phyloP scores from a whole-genome alignment of 768 basidiomycete species.

The Amylocystis lapponica region DNA sequence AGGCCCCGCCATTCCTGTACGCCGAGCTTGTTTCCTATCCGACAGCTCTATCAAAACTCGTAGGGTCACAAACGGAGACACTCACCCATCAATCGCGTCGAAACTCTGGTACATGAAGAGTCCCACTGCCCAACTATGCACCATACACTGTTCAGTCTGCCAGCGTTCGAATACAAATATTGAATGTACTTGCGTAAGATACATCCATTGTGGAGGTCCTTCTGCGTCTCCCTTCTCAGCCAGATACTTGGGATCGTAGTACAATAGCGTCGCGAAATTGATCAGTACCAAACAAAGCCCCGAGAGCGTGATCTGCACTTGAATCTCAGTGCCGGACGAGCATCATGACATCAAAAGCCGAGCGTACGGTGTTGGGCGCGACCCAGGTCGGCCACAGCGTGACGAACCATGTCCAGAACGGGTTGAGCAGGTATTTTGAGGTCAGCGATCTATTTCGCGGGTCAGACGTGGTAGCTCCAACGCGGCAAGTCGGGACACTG shows the following conservation, averaged over 20 bases:
- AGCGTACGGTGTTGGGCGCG: slow-evolving; percentile 83
- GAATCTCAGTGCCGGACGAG: neutral
- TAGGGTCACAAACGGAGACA: neutral
- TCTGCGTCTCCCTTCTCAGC: slow-evolving; percentile 56
- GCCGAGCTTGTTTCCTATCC: slow-evolving; percentile 84
- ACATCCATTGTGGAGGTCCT: slow-evolving; percentile 80
- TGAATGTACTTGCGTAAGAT: slow-evolving; percentile 63
- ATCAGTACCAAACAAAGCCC: slow-evolving; percentile 76
- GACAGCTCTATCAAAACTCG: neutral
- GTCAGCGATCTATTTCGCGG: slow-evolving; percentile 53
- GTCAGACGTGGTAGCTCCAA: neutral
- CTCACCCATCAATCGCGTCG: slow-evolving; percentile 86
- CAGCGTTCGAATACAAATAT: neutral
- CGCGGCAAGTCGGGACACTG: slow-evolving; percentile 19
- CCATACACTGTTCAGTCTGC: neutral
- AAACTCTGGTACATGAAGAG: slow-evolving; percentile 89
- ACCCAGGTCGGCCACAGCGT: slow-evolving; percentile 79
- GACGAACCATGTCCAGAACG: slow-evolving; percentile 91
- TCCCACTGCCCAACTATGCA: slow-evolving; percentile 75
- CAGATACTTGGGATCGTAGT: slow-evolving; percentile 77
- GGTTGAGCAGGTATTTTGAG: slow-evolving; percentile 71
- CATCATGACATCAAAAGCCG: neutral
- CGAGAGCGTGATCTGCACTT: slow-evolving; percentile 76
- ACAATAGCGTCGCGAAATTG: slow-evolving; percentile 80
- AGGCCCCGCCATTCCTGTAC: slow-evolving; percentile 97